phyloP scores from a whole-genome alignment of 176 grass and related monocot species.

The Themeda triandra region DNA sequence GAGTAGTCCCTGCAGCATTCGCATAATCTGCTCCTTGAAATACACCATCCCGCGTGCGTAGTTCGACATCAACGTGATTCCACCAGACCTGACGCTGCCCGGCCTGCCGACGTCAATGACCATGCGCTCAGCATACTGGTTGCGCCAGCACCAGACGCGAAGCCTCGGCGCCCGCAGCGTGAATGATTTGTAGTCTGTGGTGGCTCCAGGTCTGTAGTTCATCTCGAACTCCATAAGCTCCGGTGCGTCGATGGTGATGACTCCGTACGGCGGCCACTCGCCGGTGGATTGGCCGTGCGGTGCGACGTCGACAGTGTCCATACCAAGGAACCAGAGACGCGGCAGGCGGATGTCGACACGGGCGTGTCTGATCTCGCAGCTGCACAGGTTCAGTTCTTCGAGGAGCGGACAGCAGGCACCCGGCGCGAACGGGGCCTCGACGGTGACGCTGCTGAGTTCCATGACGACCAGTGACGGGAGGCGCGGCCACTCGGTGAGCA shows the following conservation, averaged over 20 bases:
- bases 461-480: background rate
- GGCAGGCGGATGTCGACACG: background rate
- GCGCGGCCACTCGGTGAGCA: background rate
- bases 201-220: too few species aligned
- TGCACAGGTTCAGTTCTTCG: background rate
- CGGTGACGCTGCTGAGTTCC: background rate
- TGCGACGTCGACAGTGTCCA: background rate
- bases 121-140: constrained; percentile 6
- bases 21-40: background rate
- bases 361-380: background rate
- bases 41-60: background rate
- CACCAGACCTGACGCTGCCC: background rate
- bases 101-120: constrained; percentile 1
- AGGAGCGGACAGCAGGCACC: background rate
- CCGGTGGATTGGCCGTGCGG: background rate
- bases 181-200: background rate
- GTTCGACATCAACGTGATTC: background rate
- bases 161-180: background rate
- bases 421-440: background rate
- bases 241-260: background rate
- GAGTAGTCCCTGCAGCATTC: constrained; percentile 5
- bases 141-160: background rate
- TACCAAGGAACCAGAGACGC: background rate
- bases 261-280: background rate
- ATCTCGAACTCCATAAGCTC: background rate